A percentile compares a stretch with the other conserved stretches of the same genome.
phyloP scores from a whole-genome alignment of 2,329 filamentous ascomycete species.

The Venturia effusa region DNA sequence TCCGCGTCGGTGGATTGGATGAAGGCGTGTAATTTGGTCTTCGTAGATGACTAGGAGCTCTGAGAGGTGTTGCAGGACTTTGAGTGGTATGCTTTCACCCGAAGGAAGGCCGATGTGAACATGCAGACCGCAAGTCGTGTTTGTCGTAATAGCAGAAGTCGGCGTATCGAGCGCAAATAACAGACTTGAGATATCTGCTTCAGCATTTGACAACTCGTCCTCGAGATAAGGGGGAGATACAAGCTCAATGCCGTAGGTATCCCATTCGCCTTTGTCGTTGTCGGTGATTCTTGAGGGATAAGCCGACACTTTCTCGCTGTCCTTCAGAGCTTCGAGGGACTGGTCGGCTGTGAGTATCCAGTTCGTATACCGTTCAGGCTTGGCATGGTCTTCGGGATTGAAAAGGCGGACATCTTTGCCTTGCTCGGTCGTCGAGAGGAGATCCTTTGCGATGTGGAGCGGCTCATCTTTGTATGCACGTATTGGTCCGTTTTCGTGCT shows the following conservation, averaged over 20 bases:
- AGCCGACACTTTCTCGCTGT: background rate
- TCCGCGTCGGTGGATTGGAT: conserved; percentile 12
- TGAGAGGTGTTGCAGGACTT: conserved; percentile 16
- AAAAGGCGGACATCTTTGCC: background rate
- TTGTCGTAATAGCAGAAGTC: conserved; percentile 10
- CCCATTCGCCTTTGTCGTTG: background rate
- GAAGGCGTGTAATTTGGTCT: conserved; percentile 13
- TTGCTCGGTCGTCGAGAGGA: background rate
- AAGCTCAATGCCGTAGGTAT: conserved; percentile 14
- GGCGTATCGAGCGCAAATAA: background rate
- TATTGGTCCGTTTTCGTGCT: background rate
- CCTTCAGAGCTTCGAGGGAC: background rate
- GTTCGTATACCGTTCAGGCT: background rate
- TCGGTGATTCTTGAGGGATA: background rate
- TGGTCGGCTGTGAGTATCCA: conserved; percentile 1
- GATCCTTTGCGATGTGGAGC: background rate
- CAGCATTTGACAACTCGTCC: background rate
- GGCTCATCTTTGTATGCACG: conserved; percentile 11
- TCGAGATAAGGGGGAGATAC: conserved; percentile 13
- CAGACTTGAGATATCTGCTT: conserved; percentile 9
- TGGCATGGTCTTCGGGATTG: background rate
- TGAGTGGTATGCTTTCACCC: conserved; percentile 12
- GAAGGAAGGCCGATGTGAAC: conserved; percentile 17
- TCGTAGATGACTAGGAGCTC: conserved; percentile 17
- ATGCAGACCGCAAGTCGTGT: conserved; percentile 16